Base-by-base conservation (phyloP, 2,329 filamentous ascomycete species). In the Diaporthe amygdali region DNA sequence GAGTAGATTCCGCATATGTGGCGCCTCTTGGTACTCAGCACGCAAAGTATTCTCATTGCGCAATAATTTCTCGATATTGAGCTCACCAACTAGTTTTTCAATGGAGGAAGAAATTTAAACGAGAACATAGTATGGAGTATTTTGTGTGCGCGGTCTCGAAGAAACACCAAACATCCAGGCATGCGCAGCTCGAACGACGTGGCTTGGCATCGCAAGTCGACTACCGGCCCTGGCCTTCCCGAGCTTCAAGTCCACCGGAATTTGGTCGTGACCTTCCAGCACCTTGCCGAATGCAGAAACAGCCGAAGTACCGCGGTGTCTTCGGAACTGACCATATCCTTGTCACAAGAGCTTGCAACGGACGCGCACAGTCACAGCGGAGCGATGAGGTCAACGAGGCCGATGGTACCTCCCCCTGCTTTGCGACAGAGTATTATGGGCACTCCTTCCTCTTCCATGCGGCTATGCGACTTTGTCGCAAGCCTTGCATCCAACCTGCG, bases 281-380 rank as follows among this genome's bases (percentile, higher is more conserved):
- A 64, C 59, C 44, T 64, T 64, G 59, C 59, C 59, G 44, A 64
- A 64, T 64, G 59, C 59, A 64, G 59, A 64, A 64, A 64, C 59
- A 49, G 30, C 59, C 59, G 59, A 64, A 64, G 59, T 37, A 49
- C 59, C 44, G 27, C 20, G 44, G 30, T 64, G 59, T 10, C 6
- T 27, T 27, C 59, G 59, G 59, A 64, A 49, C 41, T 37, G 44
- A n/a, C 59, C 44, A 64, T 64, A 64, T 64, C 59, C 59, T 64
- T 64, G 59, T 64, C 59, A 44, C 59, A 37, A 64, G 59, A 37
- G 59, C 59, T 64, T 64, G 59, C 59, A 37, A 49, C 59, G 15
- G 30, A 37, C n/a, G 59, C 59, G 59, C 59, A 64, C 59, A 64
- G 59, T 64, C 59, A 49, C 59, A 64, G 59, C 44, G 59, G 41